These are phyloP conservation scores for Acrodontium crateriforme DNA, from an alignment of 2,329 filamentous ascomycete species.

Conservation along the genomic window DNA sequence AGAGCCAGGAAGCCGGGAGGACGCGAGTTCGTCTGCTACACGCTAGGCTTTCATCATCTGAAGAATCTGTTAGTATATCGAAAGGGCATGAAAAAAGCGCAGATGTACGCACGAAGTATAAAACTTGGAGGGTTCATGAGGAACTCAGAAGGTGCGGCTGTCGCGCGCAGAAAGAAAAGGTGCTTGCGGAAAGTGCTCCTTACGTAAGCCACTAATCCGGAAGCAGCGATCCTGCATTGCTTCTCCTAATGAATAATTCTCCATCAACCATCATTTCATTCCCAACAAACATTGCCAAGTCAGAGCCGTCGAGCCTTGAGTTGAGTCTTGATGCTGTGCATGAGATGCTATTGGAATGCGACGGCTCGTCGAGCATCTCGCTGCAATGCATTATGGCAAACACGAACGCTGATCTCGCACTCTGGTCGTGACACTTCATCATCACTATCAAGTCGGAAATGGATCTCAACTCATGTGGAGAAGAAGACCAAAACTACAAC, in stretches of 20 bases:
- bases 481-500: too few relatives aligned
- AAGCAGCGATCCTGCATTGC: background rate
- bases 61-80: constrained; percentile 91
- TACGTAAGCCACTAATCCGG: background rate
- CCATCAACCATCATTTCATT: too few relatives aligned
- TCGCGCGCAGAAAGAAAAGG: too few relatives aligned
- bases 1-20: constrained; percentile 61
- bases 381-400: background rate
- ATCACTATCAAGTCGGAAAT: background rate
- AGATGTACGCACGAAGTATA: constrained; percentile 19
- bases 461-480: too few relatives aligned
- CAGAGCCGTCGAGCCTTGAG: too few relatives aligned
- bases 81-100: constrained; percentile 70
- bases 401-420: background rate
- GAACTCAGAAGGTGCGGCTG: background rate
- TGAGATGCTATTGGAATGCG: background rate
- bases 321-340: background rate
- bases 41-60: constrained; percentile 99
- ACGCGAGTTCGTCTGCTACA: constrained; percentile 77
- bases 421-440: background rate
- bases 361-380: background rate
- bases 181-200: background rate
- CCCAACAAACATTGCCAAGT: too few relatives aligned
- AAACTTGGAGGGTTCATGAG: constrained; percentile 1
- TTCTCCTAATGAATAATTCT: background rate